Base-by-base conservation (phyloP, 805 yeast species). In the Zygotorulaspora florentina region DNA sequence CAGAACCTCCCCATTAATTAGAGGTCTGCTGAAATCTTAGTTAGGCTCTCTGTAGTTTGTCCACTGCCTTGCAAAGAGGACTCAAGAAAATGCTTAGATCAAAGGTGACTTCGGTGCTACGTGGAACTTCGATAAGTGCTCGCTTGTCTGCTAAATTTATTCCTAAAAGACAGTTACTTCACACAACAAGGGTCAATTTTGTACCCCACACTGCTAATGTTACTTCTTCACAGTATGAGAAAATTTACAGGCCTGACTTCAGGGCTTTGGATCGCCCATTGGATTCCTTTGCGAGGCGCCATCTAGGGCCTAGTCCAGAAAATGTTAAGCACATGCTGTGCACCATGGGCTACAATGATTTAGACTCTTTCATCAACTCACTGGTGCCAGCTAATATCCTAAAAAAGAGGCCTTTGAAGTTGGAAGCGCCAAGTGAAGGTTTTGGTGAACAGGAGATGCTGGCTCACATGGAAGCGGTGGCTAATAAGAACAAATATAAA, bases 231-330 rank as follows among this genome's bases (percentile, higher is more conserved):
- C 69, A 74, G 52, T 83, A 80, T 57, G 60, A 62, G 2, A 54
- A 65, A 27, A 67, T 82, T 7, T 79, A 74, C 55, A 67, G 71
- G 47, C 75, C 81, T 8, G 55, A 49, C 12, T 28, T 43, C 3
- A 40, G 38, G 9, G 48, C 51, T 26, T 38, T 57, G 26, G 47
- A 39, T 3, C 46, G 50, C 33, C 75, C 77, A 2, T 72, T 87
- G 46, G 99, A 93, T 62, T 83, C 93, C 1, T 93, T 91, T 66
- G 78, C 85, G 40, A 79, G 95, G 60, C 86, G 98, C 58, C 99
- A 93, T 67, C 72, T 91, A 47, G 99, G 99, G 10, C 88, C 95
- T 18, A 72, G 77, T 11, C 81, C 86, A 0, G 58, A 53, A 0
- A 81, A 87, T 52, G 85, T 85, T 15, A 59, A 67, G 13, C 64